Percentiles rank a stretch among this genome's conserved stretches.
Evolutionary conservation across 2,329 filamentous ascomycete species (phyloP).

Genomic region (Colletotrichum melonis): DNA sequence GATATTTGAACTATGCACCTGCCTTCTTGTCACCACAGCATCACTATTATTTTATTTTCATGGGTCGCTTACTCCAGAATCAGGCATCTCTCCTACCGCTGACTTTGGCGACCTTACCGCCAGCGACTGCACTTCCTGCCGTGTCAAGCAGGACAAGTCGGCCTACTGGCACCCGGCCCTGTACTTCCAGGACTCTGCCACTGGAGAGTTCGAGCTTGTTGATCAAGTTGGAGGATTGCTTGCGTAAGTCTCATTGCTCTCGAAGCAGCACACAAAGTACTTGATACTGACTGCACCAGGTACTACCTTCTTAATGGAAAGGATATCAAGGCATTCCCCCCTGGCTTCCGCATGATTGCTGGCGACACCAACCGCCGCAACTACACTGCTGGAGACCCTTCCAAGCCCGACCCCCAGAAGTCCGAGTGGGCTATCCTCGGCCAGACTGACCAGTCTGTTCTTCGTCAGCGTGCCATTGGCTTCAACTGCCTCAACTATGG

Average conservation of each 20-base stretch:
- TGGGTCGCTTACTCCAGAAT: not conserved
- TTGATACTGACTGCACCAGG: constrained; percentile 51
- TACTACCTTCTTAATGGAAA: constrained; percentile 84
- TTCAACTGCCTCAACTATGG: constrained; percentile 96
- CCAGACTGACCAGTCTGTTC: constrained; percentile 73
- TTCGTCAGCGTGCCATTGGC: constrained; percentile 85
- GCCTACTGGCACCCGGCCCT: constrained; percentile 86
- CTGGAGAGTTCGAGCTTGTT: constrained; percentile 76
- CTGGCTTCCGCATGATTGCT: constrained; percentile 84
- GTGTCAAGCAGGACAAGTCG: constrained; percentile 84
- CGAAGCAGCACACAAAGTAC: no score
- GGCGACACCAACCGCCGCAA: constrained; percentile 76
- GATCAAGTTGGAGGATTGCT: constrained; percentile 85
- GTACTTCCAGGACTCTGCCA: constrained; percentile 77
- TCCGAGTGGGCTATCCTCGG: constrained; percentile 75
- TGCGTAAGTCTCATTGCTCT: constrained; percentile 69
- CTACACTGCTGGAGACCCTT: constrained; percentile 76
- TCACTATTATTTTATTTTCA: not conserved
- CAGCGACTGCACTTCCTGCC: constrained; percentile 83
- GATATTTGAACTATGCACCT: not conserved
- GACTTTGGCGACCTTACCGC: constrained; percentile 66
- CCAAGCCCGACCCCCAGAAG: constrained; percentile 72
- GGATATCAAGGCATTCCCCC: constrained; percentile 79
- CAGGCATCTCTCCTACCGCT: constrained; percentile 74
- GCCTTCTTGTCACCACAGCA: not conserved